Percentiles rank a stretch among this genome's conserved stretches.
Conservation (phyloP, 2,329 filamentous ascomycete species). For the Cadophora sp. region DNA sequence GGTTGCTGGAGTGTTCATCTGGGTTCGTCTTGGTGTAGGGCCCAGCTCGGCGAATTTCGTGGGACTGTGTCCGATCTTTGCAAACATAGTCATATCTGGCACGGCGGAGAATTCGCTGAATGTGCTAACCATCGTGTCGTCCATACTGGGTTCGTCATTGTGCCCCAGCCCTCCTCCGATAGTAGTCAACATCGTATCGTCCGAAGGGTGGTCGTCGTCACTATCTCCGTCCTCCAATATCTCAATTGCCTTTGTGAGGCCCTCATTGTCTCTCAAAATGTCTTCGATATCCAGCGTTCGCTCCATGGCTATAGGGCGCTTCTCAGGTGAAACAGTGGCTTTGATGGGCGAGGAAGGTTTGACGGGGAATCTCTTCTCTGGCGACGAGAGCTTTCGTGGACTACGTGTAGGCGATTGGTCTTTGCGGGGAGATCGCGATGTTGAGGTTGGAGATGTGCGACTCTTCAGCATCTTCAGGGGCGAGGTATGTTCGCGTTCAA, state of each 20-base stretch:
- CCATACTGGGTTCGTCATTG: constrained; percentile 46
- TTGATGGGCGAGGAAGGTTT: constrained; percentile 51
- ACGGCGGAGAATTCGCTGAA: constrained; percentile 89
- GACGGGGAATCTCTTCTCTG: constrained; percentile 67
- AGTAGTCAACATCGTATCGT: constrained; percentile 40
- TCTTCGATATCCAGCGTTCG: constrained; percentile 53
- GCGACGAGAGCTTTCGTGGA: constrained; percentile 55
- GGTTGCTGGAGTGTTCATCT: constrained; percentile 42
- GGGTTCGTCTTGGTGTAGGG: constrained; percentile 46
- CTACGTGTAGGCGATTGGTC: constrained; percentile 44
- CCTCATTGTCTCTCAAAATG: constrained; percentile 60
- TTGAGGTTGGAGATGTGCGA: constrained; percentile 34
- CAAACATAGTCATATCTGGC: constrained; percentile 85
- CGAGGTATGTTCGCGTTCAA: constrained; percentile 38
- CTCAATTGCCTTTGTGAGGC: constrained; percentile 64
- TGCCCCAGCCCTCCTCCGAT: constrained; percentile 46
- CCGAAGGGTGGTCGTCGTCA: constrained; percentile 40
- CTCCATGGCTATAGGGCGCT: constrained; percentile 38
- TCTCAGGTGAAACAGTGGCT: constrained; percentile 42
- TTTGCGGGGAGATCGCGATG: constrained; percentile 33
- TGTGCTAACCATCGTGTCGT: constrained; percentile 47
- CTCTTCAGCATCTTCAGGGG: constrained; percentile 44
- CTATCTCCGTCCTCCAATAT: constrained; percentile 63
- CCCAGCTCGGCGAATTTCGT: constrained; percentile 56
- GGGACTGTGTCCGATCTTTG: constrained; percentile 72